A percentile compares a stretch with the other conserved stretches of the same genome.
Evolutionary conservation across 768 basidiomycete genomes (phyloP).

Genomic region (Floccularia luteovirens): DNA sequence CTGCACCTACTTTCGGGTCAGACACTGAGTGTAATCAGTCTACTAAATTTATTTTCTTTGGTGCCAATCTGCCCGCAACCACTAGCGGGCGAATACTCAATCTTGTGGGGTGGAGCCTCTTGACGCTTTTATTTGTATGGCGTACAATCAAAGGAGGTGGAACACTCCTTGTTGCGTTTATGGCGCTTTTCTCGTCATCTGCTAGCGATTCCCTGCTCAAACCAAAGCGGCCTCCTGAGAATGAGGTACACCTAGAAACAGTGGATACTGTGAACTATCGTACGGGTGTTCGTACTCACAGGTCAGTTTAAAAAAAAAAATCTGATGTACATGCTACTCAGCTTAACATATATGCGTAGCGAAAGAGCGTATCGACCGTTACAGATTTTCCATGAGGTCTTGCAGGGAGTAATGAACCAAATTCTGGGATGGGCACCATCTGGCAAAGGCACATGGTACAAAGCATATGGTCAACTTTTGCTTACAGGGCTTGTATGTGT

Average conservation of each 20-base stretch:
- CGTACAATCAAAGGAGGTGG: conserved; percentile 9
- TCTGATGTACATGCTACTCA: too few relatives aligned
- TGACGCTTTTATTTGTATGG: conserved; percentile 12
- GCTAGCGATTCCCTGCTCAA: conserved; percentile 12
- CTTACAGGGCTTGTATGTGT: conserved; percentile 10
- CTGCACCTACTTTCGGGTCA: conserved; percentile 14
- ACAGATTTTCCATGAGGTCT: conserved; percentile 16
- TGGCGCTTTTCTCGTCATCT: conserved; percentile 11
- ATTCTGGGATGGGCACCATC: conserved; percentile 15
- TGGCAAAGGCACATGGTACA: conserved; percentile 13
- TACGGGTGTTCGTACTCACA: too few relatives aligned
- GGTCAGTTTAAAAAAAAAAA: too few relatives aligned
- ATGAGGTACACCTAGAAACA: conserved; percentile 13
- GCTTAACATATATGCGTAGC: background rate
- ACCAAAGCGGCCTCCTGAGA: conserved; percentile 12
- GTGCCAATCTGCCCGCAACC: conserved; percentile 15
- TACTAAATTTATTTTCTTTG: conserved; percentile 16
- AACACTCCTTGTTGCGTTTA: conserved; percentile 12
- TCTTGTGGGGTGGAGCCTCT: conserved; percentile 12
- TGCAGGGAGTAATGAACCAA: conserved; percentile 14
- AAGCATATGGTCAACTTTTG: conserved; percentile 12
- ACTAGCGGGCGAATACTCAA: conserved; percentile 13
- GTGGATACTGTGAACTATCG: conserved; percentile 10
- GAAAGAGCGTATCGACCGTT: conserved; percentile 10
- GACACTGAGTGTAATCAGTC: conserved; percentile 13